Evolutionary conservation across 768 basidiomycete genomes (phyloP).

Genomic region (Russula virescens): DNA sequence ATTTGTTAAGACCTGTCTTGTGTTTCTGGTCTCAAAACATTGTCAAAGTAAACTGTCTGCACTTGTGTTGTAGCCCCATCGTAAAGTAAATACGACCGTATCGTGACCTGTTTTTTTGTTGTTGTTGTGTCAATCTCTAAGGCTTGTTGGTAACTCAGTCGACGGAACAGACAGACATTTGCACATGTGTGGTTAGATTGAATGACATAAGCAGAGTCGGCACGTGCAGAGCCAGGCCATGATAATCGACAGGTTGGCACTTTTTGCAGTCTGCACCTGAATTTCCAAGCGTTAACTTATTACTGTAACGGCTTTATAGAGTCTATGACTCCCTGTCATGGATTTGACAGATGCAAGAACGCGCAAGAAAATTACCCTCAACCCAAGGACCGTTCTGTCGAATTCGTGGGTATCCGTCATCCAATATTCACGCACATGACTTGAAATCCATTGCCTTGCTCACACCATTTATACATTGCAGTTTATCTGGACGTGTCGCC

Average conservation of each 20-base stretch:
- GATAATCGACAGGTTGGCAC: not conserved
- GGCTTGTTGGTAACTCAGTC: not conserved
- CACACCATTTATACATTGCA: conserved; percentile 1
- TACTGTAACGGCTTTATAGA: not conserved
- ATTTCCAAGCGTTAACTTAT: not conserved
- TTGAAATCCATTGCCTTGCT: not conserved
- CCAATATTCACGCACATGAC: not conserved
- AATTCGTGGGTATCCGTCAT: conserved; percentile 20
- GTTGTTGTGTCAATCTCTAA: not conserved
- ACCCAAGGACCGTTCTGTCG: conserved; percentile 26
- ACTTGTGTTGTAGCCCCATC: conserved; percentile 19
- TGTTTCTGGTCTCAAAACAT: not conserved
- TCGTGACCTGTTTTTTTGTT: conserved; percentile 1
- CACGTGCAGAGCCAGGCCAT: not conserved
- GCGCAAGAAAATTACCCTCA: conserved; percentile 33
- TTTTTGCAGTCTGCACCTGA: no score
- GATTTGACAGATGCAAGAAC: conserved; percentile 33
- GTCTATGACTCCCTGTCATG: conserved; percentile 25
- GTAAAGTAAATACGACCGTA: conserved; percentile 8
- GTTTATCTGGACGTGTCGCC: conserved; percentile 15
- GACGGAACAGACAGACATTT: no score
- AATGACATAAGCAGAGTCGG: conserved; percentile 4
- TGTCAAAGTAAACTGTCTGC: conserved; percentile 11
- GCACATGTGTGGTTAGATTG: no score
- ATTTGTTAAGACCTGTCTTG: conserved; percentile 6